These are phyloP conservation scores for Erythrobasidium hasegawianum DNA, from an alignment of 1,284 basidiomycete species.

Conservation along the genomic window DNA sequence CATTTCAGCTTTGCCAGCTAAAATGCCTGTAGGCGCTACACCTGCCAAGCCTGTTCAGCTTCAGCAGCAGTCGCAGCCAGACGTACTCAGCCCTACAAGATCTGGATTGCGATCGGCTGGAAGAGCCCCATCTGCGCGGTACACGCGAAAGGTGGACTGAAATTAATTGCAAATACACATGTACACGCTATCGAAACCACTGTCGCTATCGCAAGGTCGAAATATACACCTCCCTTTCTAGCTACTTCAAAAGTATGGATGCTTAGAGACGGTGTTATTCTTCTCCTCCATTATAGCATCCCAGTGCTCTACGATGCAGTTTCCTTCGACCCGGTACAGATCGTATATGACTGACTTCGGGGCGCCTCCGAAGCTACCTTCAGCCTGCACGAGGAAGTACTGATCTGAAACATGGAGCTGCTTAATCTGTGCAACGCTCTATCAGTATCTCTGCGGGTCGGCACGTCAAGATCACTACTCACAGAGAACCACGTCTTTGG, in stretches of 20 bases:
- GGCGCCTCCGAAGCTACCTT: neutral
- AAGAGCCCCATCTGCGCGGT: conserved; percentile 16
- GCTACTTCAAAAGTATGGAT: neutral
- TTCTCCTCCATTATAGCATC: neutral
- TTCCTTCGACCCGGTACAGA: neutral
- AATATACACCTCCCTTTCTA: no score
- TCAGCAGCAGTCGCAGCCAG: neutral
- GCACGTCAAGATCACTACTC: no score
- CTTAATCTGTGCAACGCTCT: neutral
- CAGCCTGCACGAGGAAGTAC: neutral
- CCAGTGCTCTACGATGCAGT: conserved; percentile 2
- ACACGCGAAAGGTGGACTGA: conserved; percentile 31
- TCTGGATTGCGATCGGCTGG: conserved; percentile 10
- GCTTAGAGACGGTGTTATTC: neutral
- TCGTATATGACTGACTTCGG: neutral
- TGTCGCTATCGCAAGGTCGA: no score
- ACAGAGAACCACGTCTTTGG: no score
- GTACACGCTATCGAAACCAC: no score
- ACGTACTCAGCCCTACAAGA: conserved; percentile 3
- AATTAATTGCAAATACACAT: no score
- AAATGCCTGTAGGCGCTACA: conserved; percentile 20
- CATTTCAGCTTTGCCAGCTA: conserved; percentile 10
- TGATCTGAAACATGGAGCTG: neutral
- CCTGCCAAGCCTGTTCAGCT: conserved; percentile 20
- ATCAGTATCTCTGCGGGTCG: no score